A percentile compares a stretch with the other conserved stretches of the same genome.
Evolutionary conservation across 495 filamentous ascomycete genomes (phyloP).

Genomic region (Friedmanniomyces endolithicus): DNA sequence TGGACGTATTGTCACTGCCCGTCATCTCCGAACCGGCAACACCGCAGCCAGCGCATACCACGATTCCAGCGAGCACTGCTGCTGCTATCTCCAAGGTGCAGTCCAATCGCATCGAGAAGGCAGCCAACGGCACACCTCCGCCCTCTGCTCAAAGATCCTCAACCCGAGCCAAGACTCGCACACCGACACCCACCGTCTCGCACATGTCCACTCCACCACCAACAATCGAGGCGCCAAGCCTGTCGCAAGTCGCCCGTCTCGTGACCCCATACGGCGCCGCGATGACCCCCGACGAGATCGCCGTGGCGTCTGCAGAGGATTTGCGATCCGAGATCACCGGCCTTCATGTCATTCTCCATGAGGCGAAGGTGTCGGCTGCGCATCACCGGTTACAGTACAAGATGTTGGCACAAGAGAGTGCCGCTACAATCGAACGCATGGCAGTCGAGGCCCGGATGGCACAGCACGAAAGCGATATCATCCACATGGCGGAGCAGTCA

Average conservation of each 20-base stretch:
- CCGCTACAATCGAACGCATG: slow-evolving; percentile 74
- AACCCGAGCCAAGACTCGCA: slow-evolving; percentile 19
- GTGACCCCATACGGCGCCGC: neutral
- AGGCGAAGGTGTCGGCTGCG: slow-evolving; percentile 67
- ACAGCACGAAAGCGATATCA: slow-evolving; percentile 76
- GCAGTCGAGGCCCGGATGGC: slow-evolving; percentile 88
- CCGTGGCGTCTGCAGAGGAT: slow-evolving; percentile 35
- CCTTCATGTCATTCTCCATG: slow-evolving; percentile 40
- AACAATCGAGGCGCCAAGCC: slow-evolving; percentile 6
- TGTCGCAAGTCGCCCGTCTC: neutral
- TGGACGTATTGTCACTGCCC: neutral
- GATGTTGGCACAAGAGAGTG: slow-evolving; percentile 71
- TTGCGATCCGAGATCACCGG: slow-evolving; percentile 47
- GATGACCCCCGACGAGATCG: slow-evolving; percentile 13
- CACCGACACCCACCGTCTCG: slow-evolving; percentile 17
- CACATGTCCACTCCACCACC: slow-evolving; percentile 25
- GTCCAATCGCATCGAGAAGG: slow-evolving; percentile 1
- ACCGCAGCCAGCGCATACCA: slow-evolving; percentile 10
- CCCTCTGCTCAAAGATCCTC: neutral
- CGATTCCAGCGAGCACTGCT: slow-evolving; percentile 4
- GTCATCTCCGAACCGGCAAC: slow-evolving; percentile 9
- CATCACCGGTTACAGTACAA: slow-evolving; percentile 90
- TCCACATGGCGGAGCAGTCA: slow-evolving; percentile 48
- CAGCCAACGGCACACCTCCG: slow-evolving; percentile 16
- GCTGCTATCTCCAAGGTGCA: slow-evolving; percentile 1